Evolutionary conservation across 2,329 filamentous ascomycete genomes (phyloP), one percentile per base, ranked within the genome.

Genomic region (Amauroascus niger): DNA sequence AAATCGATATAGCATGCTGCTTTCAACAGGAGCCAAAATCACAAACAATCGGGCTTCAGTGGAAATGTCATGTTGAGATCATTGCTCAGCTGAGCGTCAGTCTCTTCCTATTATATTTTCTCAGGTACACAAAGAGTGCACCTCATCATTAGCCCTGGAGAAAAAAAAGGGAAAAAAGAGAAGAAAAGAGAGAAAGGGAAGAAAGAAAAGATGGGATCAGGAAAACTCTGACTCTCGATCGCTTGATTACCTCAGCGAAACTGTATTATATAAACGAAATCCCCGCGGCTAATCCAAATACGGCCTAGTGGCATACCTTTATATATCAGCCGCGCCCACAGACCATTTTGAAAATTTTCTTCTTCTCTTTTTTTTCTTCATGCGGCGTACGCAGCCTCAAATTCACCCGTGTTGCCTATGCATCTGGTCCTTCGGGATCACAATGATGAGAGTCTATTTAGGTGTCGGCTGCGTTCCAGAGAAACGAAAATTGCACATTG

Each of bases 401-500:
- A 75, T 72, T 80, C 80, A 79, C 81, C 84, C 84, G 82, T 87
- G 84, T 89, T 89, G 84, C 85, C 86, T 83, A 79, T 77, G 76
- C 83, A 73, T 72, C 68, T 75, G 74, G 67, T 67, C 61, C 65
- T 64, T 51, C 8, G 24, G 41, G 39, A 52, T 46, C 37, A 53
- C 53, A 55, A 68, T 75, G 70, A 72, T 78, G 75, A 74, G 68
- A 66, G 56, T 64, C 70, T 81, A 63, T 71, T n/a, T 73, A 82
- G 82, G 85, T 83, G 86, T 89, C 86, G 82, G 80, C 85, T 81
- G 79, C 80, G 83, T 81, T 83, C 79, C 79, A 90, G 86, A 87
- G 67, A 57, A 72, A 85, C 74, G 79, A 77, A 86, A 56, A 91
- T 91, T 89, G 85, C 85, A 87, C 75, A 70, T 76, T 72, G 76